phyloP scores from a whole-genome alignment of 495 filamentous ascomycete species.

The Pyronema domesticum region DNA sequence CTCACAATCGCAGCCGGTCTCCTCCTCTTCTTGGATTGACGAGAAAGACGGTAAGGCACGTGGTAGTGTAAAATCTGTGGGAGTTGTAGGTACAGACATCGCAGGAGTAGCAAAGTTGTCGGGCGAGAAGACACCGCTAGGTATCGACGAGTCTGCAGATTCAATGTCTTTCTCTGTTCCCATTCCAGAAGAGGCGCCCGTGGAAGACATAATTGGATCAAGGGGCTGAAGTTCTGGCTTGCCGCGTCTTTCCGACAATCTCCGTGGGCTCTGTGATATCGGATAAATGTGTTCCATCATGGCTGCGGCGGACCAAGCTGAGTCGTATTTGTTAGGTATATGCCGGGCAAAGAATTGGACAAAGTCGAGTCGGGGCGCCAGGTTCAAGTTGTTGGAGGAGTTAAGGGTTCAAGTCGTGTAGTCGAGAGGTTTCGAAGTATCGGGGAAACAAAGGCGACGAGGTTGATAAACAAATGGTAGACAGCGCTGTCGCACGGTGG shows the following conservation, averaged over 20 bases:
- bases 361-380: slow-evolving; percentile 13
- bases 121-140: slow-evolving; percentile 14
- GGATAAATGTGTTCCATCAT: slow-evolving; percentile 6
- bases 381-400: slow-evolving; percentile 10
- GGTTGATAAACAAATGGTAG: slow-evolving; percentile 16
- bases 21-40: slow-evolving; percentile 21
- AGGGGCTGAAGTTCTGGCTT: slow-evolving; percentile 23
- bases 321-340: background rate
- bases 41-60: background rate
- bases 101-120: slow-evolving; percentile 13
- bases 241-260: slow-evolving; percentile 22
- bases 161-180: slow-evolving; percentile 2
- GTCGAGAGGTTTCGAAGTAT: slow-evolving; percentile 4
- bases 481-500: background rate
- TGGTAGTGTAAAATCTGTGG: slow-evolving; percentile 15
- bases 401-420: slow-evolving; percentile 2
- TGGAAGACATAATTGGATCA: slow-evolving; percentile 7
- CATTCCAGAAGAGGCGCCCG: background rate
- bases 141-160: slow-evolving; percentile 13
- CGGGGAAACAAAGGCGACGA: slow-evolving; percentile 9
- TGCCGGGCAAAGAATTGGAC: slow-evolving; percentile 8
- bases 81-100: slow-evolving; percentile 19
- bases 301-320: background rate
- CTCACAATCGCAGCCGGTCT: slow-evolving; percentile 13
- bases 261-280: slow-evolving; percentile 16